Conservation (phyloP, 2,329 filamentous ascomycete genomes). For the Davidsoniella neocaledoniae region DNA sequence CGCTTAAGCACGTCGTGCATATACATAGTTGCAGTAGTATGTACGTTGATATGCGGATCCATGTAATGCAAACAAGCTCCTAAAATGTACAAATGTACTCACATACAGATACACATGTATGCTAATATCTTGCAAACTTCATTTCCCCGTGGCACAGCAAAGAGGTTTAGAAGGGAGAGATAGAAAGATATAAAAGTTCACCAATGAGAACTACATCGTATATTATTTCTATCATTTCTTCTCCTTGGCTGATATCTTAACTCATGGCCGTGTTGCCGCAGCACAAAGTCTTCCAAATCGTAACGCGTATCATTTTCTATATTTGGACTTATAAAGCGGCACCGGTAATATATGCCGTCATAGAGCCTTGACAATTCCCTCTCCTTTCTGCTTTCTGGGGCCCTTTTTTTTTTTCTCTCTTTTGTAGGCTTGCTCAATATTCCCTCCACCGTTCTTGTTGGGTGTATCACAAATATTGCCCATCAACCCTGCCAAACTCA, state of each 20-base stretch:
- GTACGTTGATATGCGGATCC: not conserved
- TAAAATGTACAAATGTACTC: not conserved
- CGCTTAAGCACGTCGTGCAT: constrained; percentile 3
- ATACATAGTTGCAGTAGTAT: not conserved
- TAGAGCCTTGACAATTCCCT: not conserved
- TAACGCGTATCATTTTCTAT: no score
- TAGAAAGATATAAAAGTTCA: not conserved
- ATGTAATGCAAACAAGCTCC: not conserved
- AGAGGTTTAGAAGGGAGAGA: not conserved
- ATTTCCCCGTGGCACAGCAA: no score
- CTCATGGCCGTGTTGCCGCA: no score
- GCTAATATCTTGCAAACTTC: not conserved
- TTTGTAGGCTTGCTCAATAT: not conserved
- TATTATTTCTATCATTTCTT: no score
- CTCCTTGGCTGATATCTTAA: no score
- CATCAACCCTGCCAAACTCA: no score
- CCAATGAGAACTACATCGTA: no score
- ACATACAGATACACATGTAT: not conserved
- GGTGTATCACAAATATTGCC: no score
- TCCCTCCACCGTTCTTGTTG: not conserved
- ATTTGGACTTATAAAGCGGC: no score
- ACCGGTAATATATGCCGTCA: not conserved
- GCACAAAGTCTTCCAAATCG: no score
- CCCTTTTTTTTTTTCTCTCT: not conserved
- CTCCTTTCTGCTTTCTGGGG: not conserved